phyloP scores from a whole-genome alignment of 208 protist species.

The Trypanosoma vivax region DNA sequence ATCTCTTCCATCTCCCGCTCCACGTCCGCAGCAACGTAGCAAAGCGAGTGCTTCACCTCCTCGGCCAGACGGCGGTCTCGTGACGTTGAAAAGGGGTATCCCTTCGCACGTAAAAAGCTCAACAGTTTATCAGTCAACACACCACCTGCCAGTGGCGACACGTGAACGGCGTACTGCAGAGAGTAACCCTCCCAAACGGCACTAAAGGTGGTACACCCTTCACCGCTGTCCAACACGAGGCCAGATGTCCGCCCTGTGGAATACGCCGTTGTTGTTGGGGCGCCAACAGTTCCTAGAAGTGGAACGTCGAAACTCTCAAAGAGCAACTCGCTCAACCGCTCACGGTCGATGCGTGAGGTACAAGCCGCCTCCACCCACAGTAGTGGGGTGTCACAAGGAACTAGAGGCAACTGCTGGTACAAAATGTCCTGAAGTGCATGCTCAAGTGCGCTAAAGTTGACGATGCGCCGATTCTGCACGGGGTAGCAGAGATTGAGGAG shows the following conservation, averaged over 20 bases:
- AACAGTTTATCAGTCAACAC: constrained; percentile 77
- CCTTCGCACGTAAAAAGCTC: constrained; percentile 33
- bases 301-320: constrained; percentile 98
- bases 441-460: constrained; percentile 77
- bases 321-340: constrained; percentile 91
- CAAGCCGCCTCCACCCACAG: constrained; percentile 97
- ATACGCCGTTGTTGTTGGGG: constrained; percentile 95
- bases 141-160: constrained; percentile 65
- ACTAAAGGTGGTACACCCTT: constrained; percentile 97
- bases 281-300: constrained; percentile 88
- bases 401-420: constrained; percentile 50
- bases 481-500: constrained; percentile 46
- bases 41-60: constrained; percentile 75
- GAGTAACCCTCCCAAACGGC: constrained; percentile 97
- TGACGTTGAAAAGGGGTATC: constrained; percentile 90
- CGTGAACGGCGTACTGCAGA: constrained; percentile 53
- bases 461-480: constrained; percentile 56
- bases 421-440: constrained; percentile 75
- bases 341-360: constrained; percentile 90
- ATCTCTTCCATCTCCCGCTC: constrained; percentile 23
- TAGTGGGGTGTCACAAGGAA: constrained; percentile 46
- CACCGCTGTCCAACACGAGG: constrained; percentile 97
- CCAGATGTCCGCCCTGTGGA: constrained; percentile 96
- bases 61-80: constrained; percentile 56
- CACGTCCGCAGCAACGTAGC: constrained; percentile 51